phyloP scores from a whole-genome alignment of 306 rosid genomes.

The Ormosia semicastrata region DNA sequence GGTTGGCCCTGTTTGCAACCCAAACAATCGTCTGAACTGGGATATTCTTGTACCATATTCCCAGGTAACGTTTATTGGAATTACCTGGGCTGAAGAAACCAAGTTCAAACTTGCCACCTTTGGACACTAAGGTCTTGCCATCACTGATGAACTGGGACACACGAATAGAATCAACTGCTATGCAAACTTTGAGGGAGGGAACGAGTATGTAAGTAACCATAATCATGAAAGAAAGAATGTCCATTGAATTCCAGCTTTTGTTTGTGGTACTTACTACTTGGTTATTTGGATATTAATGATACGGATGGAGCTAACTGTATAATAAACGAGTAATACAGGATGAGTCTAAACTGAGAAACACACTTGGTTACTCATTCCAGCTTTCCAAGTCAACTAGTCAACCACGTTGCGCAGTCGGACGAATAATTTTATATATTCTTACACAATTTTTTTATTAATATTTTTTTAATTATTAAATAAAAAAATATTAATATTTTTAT shows the following conservation, averaged over 20 bases:
- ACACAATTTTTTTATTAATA: no score
- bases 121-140: constrained; percentile 26
- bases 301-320: not conserved
- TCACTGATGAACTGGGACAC: not conserved
- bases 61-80: constrained; percentile 10
- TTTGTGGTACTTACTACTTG: not conserved
- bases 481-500: no score
- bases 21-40: constrained; percentile 14
- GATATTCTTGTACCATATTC: constrained; percentile 29
- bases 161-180: not conserved
- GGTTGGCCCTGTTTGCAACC: constrained; percentile 23
- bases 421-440: no score
- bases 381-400: no score
- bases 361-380: no score
- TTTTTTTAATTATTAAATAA: no score
- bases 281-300: not conserved
- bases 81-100: constrained; percentile 36
- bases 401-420: no score
- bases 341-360: not conserved
- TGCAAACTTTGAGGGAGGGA: not conserved
- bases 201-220: not conserved
- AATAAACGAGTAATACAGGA: not conserved
- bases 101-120: constrained; percentile 14
- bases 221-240: not conserved
- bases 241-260: not conserved